phyloP scores from a whole-genome alignment of 1,284 basidiomycete genomes.

The Cryptococcus sp. region DNA sequence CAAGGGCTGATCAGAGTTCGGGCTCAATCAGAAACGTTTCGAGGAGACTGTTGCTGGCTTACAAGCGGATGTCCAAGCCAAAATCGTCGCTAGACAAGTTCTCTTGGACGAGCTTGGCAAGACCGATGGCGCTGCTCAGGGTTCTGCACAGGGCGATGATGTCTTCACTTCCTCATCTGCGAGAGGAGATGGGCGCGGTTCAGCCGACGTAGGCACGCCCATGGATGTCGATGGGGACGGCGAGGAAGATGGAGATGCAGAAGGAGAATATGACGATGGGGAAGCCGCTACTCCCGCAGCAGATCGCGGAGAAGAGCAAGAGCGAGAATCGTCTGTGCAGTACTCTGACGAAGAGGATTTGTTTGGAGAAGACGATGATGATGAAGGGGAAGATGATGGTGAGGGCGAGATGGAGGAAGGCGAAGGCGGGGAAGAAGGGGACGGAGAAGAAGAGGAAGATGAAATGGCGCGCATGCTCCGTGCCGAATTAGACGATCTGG shows the following conservation, averaged over 20 bases:
- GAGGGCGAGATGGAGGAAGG: conserved; percentile 22
- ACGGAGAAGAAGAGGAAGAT: conserved; percentile 36
- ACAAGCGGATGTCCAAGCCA: conserved; percentile 80
- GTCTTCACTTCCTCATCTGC: not conserved
- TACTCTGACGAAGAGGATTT: conserved; percentile 37
- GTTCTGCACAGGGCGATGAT: not conserved
- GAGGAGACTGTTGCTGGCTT: conserved; percentile 88
- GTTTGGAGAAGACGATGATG: conserved; percentile 31
- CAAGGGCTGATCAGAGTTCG: too few relatives aligned
- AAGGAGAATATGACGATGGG: conserved; percentile 4
- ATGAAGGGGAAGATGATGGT: conserved; percentile 27
- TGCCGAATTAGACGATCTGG: conserved; percentile 51
- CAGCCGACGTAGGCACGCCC: conserved; percentile 47
- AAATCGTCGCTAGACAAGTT: conserved; percentile 64
- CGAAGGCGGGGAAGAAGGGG: conserved; percentile 20
- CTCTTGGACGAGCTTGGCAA: conserved; percentile 45
- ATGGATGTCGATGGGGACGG: conserved; percentile 33
- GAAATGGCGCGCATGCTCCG: conserved; percentile 43
- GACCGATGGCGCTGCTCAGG: conserved; percentile 5
- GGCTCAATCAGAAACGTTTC: conserved; percentile 72
- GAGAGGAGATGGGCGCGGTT: conserved; percentile 43
- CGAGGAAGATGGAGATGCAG: conserved; percentile 50
- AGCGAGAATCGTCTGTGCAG: not conserved
- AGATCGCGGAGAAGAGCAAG: not conserved
- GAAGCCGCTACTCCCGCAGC: not conserved